phyloP scores from a whole-genome alignment of 495 filamentous ascomycete species.

The Neurospora africana region DNA sequence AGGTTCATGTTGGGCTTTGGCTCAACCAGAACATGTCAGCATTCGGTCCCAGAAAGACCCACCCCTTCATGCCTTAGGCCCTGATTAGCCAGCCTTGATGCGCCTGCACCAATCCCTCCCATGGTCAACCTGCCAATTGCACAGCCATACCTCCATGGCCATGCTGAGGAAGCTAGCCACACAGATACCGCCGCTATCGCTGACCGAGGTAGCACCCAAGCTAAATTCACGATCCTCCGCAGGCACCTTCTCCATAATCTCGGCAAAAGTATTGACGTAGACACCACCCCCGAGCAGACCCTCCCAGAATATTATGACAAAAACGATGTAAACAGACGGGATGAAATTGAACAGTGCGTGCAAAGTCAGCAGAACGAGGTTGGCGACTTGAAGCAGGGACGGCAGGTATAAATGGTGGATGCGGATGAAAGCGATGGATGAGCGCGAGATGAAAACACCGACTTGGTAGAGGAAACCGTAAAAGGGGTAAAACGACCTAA shows the following conservation, averaged over 20 bases:
- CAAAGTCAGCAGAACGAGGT: constrained; percentile 60
- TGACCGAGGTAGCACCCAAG: constrained; percentile 79
- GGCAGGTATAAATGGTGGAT: constrained; percentile 73
- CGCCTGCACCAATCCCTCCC: constrained; percentile 68
- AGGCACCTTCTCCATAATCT: constrained; percentile 72
- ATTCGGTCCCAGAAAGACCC: neutral
- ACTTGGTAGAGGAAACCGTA: constrained; percentile 89
- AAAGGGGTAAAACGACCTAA: constrained; percentile 80
- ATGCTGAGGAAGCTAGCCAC: constrained; percentile 79
- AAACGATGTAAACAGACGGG: constrained; percentile 73
- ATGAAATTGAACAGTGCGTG: constrained; percentile 72
- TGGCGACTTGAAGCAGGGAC: constrained; percentile 70
- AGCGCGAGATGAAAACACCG: constrained; percentile 88
- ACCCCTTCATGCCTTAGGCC: neutral
- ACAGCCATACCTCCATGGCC: constrained; percentile 73
- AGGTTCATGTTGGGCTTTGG: neutral
- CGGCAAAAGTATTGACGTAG: constrained; percentile 92
- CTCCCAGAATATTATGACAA: constrained; percentile 87
- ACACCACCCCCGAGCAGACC: constrained; percentile 82
- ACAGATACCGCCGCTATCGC: constrained; percentile 84
- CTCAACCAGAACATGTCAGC: neutral
- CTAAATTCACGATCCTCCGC: constrained; percentile 79
- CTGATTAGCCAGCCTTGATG: constrained; percentile 18
- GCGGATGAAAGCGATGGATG: constrained; percentile 76
- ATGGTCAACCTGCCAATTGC: constrained; percentile 64